These are phyloP conservation scores for Globisporangium echinulatum DNA, from an alignment of 352 stramenopile genomes.

Conservation along the genomic window DNA sequence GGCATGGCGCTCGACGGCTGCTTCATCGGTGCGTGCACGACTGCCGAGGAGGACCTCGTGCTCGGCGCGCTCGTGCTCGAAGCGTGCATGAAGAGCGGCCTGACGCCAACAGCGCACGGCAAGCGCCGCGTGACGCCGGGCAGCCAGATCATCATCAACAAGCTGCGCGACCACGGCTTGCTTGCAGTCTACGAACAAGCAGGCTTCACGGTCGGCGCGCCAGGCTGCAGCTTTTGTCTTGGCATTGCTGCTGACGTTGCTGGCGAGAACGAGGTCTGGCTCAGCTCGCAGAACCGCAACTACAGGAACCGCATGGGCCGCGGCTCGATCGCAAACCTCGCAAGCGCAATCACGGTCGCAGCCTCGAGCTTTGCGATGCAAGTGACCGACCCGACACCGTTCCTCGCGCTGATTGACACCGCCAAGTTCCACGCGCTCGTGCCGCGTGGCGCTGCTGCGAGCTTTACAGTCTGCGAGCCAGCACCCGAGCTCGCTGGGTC, in stretches of 20 bases:
- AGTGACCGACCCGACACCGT: slow-evolving; percentile 69
- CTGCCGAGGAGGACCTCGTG: slow-evolving; percentile 75
- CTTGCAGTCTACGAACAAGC: slow-evolving; percentile 76
- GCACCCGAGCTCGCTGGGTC: slow-evolving; percentile 38
- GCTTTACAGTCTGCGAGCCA: slow-evolving; percentile 40
- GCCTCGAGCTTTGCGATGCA: slow-evolving; percentile 81
- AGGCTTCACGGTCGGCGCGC: slow-evolving; percentile 69
- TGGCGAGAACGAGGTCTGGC: slow-evolving; percentile 78
- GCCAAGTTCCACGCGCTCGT: slow-evolving; percentile 59
- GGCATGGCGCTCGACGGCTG: slow-evolving; percentile 81
- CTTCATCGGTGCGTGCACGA: slow-evolving; percentile 84
- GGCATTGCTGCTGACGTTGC: slow-evolving; percentile 80
- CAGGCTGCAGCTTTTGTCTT: slow-evolving; percentile 77
- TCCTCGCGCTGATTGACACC: slow-evolving; percentile 65
- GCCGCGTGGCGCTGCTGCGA: slow-evolving; percentile 35
- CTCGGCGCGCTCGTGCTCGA: slow-evolving; percentile 74
- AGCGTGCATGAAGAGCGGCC: slow-evolving; percentile 60
- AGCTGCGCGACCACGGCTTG: slow-evolving; percentile 68
- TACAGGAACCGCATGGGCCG: slow-evolving; percentile 86
- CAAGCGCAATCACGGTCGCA: slow-evolving; percentile 72
- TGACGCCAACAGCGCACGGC: slow-evolving; percentile 47
- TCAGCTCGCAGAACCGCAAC: slow-evolving; percentile 81
- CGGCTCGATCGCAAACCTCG: slow-evolving; percentile 75
- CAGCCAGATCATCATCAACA: slow-evolving; percentile 75
- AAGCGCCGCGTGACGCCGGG: slow-evolving; percentile 75